These are phyloP conservation scores for Gonapodya sp. DNA, from an alignment of 192 early-diverging fungal genomes.

Conservation along the genomic window DNA sequence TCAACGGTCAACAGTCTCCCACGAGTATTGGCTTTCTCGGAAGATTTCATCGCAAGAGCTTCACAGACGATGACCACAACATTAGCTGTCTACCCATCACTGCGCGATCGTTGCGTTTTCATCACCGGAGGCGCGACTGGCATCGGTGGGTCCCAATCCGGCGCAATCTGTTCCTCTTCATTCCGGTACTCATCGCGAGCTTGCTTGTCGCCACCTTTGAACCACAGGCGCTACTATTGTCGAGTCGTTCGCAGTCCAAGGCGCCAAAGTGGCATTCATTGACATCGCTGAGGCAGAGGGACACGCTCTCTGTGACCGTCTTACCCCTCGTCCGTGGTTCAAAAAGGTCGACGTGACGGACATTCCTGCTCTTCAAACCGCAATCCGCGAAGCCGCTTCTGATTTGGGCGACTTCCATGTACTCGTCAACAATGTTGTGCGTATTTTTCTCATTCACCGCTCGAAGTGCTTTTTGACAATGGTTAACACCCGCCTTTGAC, in stretches of 20 bases:
- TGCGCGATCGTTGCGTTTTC: not conserved
- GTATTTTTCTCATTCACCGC: not conserved
- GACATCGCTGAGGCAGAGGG: not conserved
- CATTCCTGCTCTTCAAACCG: not conserved
- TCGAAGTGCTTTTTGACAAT: not conserved
- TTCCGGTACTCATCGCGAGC: too few species aligned
- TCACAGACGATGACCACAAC: too few species aligned
- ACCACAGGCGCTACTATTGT: not conserved
- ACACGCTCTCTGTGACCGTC: not conserved
- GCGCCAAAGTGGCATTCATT: not conserved
- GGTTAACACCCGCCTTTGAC: not conserved
- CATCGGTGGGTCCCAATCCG: not conserved
- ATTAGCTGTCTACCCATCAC: not conserved
- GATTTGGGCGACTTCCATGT: conserved; percentile 1
- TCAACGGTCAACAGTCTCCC: too few species aligned
- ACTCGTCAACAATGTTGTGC: not conserved
- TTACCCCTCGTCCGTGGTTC: not conserved
- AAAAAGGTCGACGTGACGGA: not conserved
- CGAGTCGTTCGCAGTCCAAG: not conserved
- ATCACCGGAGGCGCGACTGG: not conserved
- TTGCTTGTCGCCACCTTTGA: not conserved
- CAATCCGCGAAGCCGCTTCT: not conserved
- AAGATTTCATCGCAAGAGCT: too few species aligned
- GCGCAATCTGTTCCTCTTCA: too few species aligned
- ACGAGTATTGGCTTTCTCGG: too few species aligned